These are phyloP conservation scores for Balamuthia mandrillaris DNA, from an alignment of 208 protist genomes.

Conservation along the genomic window DNA sequence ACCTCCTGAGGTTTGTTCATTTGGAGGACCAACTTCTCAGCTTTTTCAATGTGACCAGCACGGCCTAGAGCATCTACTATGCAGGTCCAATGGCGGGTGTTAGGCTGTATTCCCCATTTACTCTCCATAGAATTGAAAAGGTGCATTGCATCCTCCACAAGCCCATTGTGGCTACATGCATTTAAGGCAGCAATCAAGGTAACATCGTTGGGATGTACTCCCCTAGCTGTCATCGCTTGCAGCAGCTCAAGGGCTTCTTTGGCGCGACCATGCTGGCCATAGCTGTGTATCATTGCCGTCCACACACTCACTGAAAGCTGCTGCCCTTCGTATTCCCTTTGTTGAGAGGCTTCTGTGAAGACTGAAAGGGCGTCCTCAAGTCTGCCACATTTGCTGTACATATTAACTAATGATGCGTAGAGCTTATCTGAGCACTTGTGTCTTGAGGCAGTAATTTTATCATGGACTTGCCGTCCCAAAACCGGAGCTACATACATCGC, in stretches of 20 bases:
- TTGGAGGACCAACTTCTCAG: conserved; percentile 5
- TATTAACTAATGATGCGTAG: neutral
- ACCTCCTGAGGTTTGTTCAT: neutral
- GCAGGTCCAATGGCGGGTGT: neutral
- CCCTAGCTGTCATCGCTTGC: neutral
- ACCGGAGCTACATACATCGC: no score
- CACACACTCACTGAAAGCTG: neutral
- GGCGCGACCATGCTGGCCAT: neutral
- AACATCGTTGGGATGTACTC: neutral
- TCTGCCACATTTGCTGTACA: neutral
- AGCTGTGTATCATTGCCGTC: neutral
- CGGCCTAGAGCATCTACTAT: conserved; percentile 25
- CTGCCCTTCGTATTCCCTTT: neutral
- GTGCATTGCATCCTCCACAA: conserved; percentile 22
- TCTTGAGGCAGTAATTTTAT: no score
- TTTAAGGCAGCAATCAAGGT: conserved; percentile 1
- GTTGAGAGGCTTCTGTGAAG: neutral
- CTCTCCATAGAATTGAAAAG: neutral
- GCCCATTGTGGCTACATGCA: conserved; percentile 38
- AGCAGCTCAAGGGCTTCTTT: conserved; percentile 1
- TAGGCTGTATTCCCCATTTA: no score
- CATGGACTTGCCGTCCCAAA: no score
- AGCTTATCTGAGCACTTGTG: no score
- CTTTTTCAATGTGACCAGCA: neutral
- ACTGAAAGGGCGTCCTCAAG: neutral